Percentiles rank a stretch among this genome's conserved stretches.
Conservation (phyloP, 306 rosid genomes). For the Cicer bijugum region DNA sequence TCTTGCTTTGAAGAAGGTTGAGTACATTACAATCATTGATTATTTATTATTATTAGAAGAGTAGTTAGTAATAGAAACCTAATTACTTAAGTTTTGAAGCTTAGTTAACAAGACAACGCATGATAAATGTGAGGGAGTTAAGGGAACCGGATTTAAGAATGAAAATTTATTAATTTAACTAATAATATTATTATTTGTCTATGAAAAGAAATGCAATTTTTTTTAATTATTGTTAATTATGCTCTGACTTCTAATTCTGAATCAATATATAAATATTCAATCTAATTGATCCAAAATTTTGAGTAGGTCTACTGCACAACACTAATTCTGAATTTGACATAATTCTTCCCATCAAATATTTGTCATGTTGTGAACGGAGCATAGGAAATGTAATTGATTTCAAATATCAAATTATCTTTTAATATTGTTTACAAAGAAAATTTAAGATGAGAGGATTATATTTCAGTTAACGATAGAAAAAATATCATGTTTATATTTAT, state of each 20-base stretch:
- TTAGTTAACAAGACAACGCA: conserved; percentile 21
- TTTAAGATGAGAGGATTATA: no score
- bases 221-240: not conserved
- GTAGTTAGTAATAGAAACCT: conserved; percentile 39
- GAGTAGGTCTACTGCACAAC: not conserved
- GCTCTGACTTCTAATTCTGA: not conserved
- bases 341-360: not conserved
- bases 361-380: no score
- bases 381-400: no score
- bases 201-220: no score
- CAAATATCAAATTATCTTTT: no score
- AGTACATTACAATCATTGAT: conserved; percentile 18
- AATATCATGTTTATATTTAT: no score
- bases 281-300: not conserved
- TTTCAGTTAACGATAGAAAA: no score
- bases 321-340: not conserved
- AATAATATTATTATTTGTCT: no score
- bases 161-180: no score
- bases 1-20: conserved; percentile 13
- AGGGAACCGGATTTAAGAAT: no score
- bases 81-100: conserved; percentile 21
- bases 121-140: not conserved
- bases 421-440: no score
- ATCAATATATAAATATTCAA: not conserved
- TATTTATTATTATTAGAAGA: conserved; percentile 33